phyloP scores from a whole-genome alignment of 371 early-diverging fungal genomes.

The Circinella umbellata region DNA sequence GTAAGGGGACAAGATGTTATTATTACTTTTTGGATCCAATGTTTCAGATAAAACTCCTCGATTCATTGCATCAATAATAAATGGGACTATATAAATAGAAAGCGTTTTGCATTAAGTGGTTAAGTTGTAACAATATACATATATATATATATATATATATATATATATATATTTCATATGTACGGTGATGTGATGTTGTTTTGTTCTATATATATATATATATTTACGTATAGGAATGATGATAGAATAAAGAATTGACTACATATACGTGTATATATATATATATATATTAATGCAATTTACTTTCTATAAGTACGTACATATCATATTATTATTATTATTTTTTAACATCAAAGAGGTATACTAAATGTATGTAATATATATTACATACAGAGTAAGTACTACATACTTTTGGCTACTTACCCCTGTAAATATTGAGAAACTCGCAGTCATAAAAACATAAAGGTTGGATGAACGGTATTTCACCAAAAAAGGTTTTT shows the following conservation, averaged over 20 bases:
- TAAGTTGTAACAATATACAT: too few species aligned
- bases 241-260: not conserved
- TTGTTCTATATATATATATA: not conserved
- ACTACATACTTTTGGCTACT: not conserved
- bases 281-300: too few species aligned
- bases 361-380: too few species aligned
- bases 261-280: not conserved
- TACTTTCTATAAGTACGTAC: too few species aligned
- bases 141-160: not conserved
- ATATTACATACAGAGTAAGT: too few species aligned
- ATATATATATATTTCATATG: too few species aligned
- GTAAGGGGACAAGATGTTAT: not conserved
- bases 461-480: not conserved
- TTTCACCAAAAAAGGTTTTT: not conserved
- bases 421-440: not conserved
- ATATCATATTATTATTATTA: too few species aligned
- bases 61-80: not conserved
- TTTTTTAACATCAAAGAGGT: too few species aligned
- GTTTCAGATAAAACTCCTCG: not conserved
- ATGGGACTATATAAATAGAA: not conserved
- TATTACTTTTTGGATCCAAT: not conserved
- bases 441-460: not conserved
- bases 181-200: not conserved
- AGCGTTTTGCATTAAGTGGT: too few species aligned
- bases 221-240: constrained; percentile 2